Evolutionary conservation across 2,329 filamentous ascomycete species (phyloP).

Genomic region (Beauveria rudraprayagi): DNA sequence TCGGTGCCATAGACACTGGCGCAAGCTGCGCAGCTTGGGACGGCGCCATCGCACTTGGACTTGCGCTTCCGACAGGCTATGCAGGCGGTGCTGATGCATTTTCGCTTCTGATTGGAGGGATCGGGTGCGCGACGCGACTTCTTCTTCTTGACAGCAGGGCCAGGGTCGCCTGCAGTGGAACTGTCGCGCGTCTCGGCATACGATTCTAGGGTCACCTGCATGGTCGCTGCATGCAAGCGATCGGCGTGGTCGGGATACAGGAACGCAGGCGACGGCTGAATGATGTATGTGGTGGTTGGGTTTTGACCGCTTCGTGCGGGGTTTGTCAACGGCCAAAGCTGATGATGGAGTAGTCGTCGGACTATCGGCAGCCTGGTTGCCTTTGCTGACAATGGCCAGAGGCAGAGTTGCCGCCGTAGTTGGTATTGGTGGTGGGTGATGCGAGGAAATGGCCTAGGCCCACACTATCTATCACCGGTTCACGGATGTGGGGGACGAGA

Average conservation of each 20-base stretch:
- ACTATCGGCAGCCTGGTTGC: background rate
- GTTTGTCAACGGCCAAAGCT: background rate
- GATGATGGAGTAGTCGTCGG: background rate
- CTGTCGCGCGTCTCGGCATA: background rate
- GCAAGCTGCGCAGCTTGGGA: conserved; percentile 91
- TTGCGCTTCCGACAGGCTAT: conserved; percentile 73
- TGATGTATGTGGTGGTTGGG: background rate
- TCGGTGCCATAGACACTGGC: conserved; percentile 84
- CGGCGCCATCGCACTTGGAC: conserved; percentile 85
- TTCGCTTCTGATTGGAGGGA: conserved; percentile 51
- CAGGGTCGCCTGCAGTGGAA: background rate
- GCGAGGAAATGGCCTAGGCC: background rate
- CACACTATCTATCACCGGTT: background rate
- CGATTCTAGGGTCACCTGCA: conserved; percentile 1
- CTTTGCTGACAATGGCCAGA: background rate
- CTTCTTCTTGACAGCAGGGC: conserved; percentile 31
- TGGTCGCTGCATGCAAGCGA: conserved; percentile 7
- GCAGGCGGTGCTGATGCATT: conserved; percentile 79
- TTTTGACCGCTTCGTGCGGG: background rate
- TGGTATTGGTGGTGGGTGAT: background rate
- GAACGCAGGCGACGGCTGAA: background rate
- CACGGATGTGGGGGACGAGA: background rate
- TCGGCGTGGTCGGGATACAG: background rate
- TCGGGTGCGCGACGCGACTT: conserved; percentile 43
- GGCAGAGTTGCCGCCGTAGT: background rate